Conservation (phyloP, 176 grass and related monocot genomes). For the Carex littledalei region DNA sequence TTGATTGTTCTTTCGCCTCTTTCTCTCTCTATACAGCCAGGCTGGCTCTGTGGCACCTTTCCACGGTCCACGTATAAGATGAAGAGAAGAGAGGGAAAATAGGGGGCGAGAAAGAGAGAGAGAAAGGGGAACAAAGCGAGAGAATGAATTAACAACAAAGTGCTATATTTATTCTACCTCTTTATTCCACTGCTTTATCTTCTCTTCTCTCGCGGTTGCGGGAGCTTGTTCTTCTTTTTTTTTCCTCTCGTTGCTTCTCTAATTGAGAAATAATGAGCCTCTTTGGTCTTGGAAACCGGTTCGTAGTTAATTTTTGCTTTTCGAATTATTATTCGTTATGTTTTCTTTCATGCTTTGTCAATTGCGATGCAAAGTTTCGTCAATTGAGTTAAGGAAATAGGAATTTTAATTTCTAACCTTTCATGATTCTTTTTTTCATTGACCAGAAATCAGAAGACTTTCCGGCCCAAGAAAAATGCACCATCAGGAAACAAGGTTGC, state of each 20-base stretch:
- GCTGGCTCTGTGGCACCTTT: conserved; percentile 20
- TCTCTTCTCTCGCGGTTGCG: not conserved
- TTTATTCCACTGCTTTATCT: not conserved
- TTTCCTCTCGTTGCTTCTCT: conserved; percentile 13
- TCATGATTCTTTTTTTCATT: not conserved
- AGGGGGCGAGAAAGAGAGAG: not conserved
- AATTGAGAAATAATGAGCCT: conserved; percentile 51
- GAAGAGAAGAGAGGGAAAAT: not conserved
- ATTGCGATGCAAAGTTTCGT: not conserved
- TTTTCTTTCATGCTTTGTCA: not conserved
- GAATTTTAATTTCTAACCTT: not conserved
- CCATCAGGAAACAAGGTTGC: conserved; percentile 63
- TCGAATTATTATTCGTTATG: not conserved
- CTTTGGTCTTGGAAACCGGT: conserved; percentile 63
- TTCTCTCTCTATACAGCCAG: conserved; percentile 12
- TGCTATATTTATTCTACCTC: not conserved
- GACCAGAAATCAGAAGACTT: conserved; percentile 79
- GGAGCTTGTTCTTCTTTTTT: not conserved
- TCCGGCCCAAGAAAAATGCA: conserved; percentile 79
- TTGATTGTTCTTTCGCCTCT: not conserved
- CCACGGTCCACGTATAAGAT: conserved; percentile 15
- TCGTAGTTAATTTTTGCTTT: not conserved
- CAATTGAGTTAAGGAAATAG: not conserved
- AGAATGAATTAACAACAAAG: conserved; percentile 9
- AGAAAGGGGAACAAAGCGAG: not conserved